Conservation (phyloP, 169 alveolate genomes). For the Eimeria praecox region DNA sequence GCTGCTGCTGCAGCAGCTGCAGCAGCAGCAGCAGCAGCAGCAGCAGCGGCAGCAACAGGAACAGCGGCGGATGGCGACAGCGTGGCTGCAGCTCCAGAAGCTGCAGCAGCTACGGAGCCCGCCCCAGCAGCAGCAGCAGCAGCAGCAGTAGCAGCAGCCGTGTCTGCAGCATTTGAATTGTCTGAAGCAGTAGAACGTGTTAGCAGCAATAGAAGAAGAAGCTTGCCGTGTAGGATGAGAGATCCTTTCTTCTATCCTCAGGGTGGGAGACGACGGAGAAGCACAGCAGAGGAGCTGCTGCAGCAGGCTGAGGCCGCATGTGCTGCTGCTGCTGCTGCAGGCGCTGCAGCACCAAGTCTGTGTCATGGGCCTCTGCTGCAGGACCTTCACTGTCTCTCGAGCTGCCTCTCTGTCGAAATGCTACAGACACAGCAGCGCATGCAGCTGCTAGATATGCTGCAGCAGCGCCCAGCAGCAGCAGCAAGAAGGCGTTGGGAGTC, state of each 20-base stretch:
- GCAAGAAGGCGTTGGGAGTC: slow-evolving; percentile 1
- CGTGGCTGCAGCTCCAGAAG: not conserved
- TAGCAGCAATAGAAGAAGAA: slow-evolving; percentile 5
- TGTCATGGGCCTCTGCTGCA: not conserved
- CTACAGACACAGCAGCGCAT: slow-evolving; percentile 37
- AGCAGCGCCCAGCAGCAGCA: slow-evolving; percentile 40
- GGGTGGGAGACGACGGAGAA: not conserved
- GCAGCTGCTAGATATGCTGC: slow-evolving; percentile 14
- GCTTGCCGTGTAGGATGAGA: not conserved
- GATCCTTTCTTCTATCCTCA: not conserved
- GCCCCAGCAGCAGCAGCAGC: slow-evolving; percentile 15
- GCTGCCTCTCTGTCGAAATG: not conserved
- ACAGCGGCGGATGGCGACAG: not conserved
- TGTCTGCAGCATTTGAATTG: slow-evolving; percentile 10
- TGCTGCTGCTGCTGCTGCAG: slow-evolving; percentile 15
- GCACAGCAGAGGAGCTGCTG: slow-evolving; percentile 48
- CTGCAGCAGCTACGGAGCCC: slow-evolving; percentile 25
- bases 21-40: slow-evolving; percentile 34
- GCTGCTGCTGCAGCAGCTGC: not conserved
- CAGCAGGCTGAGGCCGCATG: slow-evolving; percentile 59
- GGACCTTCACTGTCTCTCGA: slow-evolving; percentile 13
- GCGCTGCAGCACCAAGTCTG: slow-evolving; percentile 16
- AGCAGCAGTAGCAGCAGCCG: slow-evolving; percentile 55
- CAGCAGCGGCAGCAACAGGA: not conserved
- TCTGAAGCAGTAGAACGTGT: slow-evolving; percentile 23